A percentile compares a stretch with the other conserved stretches of the same genome.
Evolutionary conservation across 768 basidiomycete genomes (phyloP).

Genomic region (Thelephora aurantiotincta): DNA sequence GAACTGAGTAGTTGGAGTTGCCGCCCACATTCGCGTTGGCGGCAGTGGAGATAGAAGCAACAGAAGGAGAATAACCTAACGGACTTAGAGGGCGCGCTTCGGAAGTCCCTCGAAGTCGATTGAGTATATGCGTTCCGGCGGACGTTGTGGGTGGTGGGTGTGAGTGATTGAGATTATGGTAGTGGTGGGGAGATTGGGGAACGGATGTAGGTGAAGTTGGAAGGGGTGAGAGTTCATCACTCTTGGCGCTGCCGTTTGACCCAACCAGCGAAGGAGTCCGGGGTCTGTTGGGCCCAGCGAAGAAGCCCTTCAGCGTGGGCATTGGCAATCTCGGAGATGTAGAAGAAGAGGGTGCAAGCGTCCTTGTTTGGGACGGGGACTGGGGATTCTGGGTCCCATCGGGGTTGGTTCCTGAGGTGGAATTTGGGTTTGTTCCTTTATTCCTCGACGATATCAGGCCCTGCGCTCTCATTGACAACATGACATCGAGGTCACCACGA

Average conservation of each 20-base stretch:
- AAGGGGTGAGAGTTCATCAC: background rate
- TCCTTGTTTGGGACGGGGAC: conserved; percentile 7
- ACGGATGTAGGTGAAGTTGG: too few relatives aligned
- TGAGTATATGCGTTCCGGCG: too few relatives aligned
- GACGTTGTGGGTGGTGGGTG: too few relatives aligned
- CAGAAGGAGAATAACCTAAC: too few relatives aligned
- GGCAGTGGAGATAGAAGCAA: background rate
- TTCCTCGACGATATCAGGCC: conserved; percentile 30
- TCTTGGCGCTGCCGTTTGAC: conserved; percentile 3
- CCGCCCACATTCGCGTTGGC: background rate
- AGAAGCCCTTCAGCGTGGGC: conserved; percentile 51
- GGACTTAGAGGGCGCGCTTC: too few relatives aligned
- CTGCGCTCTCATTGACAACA: conserved; percentile 66
- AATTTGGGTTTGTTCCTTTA: conserved; percentile 2
- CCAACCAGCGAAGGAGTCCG: conserved; percentile 34
- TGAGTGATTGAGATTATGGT: too few relatives aligned
- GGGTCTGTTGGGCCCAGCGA: conserved; percentile 33
- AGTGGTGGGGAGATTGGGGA: conserved; percentile 20
- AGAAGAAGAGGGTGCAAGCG: conserved; percentile 5
- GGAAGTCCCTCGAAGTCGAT: conserved; percentile 33
- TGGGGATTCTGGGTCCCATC: conserved; percentile 18
- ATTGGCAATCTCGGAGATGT: conserved; percentile 13
- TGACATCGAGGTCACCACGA: conserved; percentile 71
- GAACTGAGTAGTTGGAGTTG: too few relatives aligned
- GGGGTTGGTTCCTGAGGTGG: conserved; percentile 3